Base-by-base conservation (phyloP, 2,329 filamentous ascomycete species). In the Fusarium stilboides region DNA sequence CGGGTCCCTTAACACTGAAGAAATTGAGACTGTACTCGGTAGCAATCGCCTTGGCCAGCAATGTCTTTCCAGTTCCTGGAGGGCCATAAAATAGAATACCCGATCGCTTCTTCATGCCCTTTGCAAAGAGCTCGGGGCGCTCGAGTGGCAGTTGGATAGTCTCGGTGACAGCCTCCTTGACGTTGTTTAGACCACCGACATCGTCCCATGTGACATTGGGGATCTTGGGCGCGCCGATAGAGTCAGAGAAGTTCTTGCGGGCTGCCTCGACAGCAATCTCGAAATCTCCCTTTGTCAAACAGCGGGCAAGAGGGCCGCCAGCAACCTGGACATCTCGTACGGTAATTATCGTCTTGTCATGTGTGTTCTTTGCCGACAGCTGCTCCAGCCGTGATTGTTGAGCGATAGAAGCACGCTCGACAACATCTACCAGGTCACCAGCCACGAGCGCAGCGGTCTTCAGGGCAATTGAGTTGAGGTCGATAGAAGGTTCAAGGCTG, bases 171-270 rank as follows among this genome's bases (percentile, higher is more conserved):
- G 95, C 94, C 71, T 97, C 94, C 83, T 98, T 98, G 78, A 98
- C 94, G 74, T 97, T 94, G 31, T 92, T 90, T 33, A 98, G 86
- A 50, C 96, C 95, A 79, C 95, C 95, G 20, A 99, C 95, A 78
- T 99, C 95, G 71, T 95, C 92, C 95, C 95, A 99, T 22, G 91
- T 91, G 8, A 99, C 96, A 68, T 97, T 98, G 8, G 95, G 96
- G 66, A 98, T 98, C 86, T 98, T 98, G 4, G 96, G 96, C 7
- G 96, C 96, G 24, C 96, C 96, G 69, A 99, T 99, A 0, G 95
- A 92, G 78, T 98, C 96, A 8, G 96, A 95, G 78, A 99, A 99
- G 80, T 98, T 98, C 86, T 98, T 98, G 56, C 96, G 90, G 2
- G 96, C 96, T 8, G 94, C 94, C 62, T 98, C 95, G 5, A 99